Evolutionary conservation across 2,329 filamentous ascomycete genomes (phyloP).

Genomic region (Ceratocystis alfenasii): DNA sequence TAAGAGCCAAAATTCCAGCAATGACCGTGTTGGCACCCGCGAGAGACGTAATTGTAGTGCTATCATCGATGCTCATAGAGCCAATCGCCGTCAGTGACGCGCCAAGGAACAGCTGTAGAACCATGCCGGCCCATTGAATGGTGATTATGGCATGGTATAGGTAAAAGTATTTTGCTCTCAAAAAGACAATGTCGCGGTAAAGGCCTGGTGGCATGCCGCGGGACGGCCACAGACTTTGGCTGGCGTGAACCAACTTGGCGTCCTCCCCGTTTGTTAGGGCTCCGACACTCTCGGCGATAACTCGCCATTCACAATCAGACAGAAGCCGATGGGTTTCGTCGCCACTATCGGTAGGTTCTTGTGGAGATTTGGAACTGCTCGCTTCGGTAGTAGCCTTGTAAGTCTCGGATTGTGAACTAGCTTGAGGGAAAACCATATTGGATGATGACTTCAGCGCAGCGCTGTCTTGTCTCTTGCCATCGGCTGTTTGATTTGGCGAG

Average conservation of each 20-base stretch:
- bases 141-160: constrained; percentile 35
- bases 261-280: constrained; percentile 28
- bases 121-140: constrained; percentile 37
- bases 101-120: constrained; percentile 39
- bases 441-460: neutral
- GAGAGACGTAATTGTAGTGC: constrained; percentile 38
- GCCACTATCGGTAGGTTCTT: neutral
- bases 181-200: constrained; percentile 37
- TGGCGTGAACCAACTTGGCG: constrained; percentile 34
- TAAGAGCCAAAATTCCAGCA: constrained; percentile 39
- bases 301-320: constrained; percentile 17
- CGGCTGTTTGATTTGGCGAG: neutral
- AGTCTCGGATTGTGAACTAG: neutral
- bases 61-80: constrained; percentile 31
- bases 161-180: constrained; percentile 36
- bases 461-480: neutral
- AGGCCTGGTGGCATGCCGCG: constrained; percentile 38
- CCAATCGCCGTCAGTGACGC: constrained; percentile 41
- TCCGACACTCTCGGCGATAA: constrained; percentile 20
- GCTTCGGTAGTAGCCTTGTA: too few relatives aligned
- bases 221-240: constrained; percentile 35
- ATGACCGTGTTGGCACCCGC: constrained; percentile 40
- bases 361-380: neutral
- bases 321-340: constrained; percentile 13
- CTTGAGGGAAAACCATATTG: too few relatives aligned